Evolutionary conservation across 495 filamentous ascomycete species (phyloP).

Genomic region (Hyaloscypha variabilis): DNA sequence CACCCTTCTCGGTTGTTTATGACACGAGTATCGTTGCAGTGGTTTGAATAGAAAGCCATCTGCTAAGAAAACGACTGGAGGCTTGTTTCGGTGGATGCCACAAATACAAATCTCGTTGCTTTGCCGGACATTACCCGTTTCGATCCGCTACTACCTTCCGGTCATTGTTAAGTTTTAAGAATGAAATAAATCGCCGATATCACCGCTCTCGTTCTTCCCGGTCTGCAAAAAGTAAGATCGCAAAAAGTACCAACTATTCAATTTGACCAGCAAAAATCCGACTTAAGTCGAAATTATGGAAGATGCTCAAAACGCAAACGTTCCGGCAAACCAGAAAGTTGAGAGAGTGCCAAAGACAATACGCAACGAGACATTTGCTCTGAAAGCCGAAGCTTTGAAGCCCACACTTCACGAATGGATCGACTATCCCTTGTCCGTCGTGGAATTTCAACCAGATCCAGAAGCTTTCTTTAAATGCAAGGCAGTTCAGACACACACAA

Average conservation of each 20-base stretch:
- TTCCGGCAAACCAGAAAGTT: conserved; percentile 23
- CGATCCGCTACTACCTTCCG: not conserved
- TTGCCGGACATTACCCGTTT: too few relatives aligned
- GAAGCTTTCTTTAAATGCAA: conserved; percentile 27
- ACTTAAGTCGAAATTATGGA: not conserved
- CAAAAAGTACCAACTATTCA: not conserved
- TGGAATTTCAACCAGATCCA: conserved; percentile 27
- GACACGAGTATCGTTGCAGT: not conserved
- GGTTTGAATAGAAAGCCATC: not conserved
- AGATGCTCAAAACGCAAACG: not conserved
- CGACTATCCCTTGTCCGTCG: conserved; percentile 26
- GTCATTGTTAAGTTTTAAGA: too few relatives aligned
- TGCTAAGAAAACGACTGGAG: not conserved
- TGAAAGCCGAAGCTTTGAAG: conserved; percentile 12
- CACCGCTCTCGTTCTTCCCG: too few relatives aligned
- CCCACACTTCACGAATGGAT: conserved; percentile 29
- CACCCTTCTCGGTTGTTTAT: not conserved
- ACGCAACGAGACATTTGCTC: conserved; percentile 18
- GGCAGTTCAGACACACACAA: conserved; percentile 14
- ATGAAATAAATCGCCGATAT: too few relatives aligned
- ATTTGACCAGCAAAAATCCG: not conserved
- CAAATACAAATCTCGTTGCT: not conserved
- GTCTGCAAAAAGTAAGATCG: too few relatives aligned
- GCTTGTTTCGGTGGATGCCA: not conserved
- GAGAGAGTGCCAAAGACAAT: conserved; percentile 6